A percentile compares a stretch with the other conserved stretches of the same genome.
Evolutionary conservation across 352 stramenopile genomes (phyloP).

Genomic region (Pythium angustatum): DNA sequence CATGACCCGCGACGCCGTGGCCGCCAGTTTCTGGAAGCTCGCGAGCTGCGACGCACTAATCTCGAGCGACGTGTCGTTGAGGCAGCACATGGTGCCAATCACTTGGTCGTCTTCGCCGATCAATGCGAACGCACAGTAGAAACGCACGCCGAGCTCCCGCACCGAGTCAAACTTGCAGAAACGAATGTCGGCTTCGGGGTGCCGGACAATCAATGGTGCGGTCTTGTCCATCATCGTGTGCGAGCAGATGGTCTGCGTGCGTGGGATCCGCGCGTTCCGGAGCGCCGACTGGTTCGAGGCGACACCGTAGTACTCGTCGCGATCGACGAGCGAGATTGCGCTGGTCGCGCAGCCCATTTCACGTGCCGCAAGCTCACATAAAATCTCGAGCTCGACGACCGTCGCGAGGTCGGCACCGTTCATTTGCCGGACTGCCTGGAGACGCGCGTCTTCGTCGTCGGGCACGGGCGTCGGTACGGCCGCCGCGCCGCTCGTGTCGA

Average conservation of each 20-base stretch:
- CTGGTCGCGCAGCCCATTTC: slow-evolving; percentile 47
- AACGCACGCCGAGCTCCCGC: slow-evolving; percentile 41
- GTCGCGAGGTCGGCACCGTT: slow-evolving; percentile 30
- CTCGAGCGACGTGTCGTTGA: slow-evolving; percentile 37
- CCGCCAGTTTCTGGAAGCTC: slow-evolving; percentile 46
- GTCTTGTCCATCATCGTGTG: neutral
- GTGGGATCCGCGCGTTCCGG: neutral
- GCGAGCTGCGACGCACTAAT: slow-evolving; percentile 55
- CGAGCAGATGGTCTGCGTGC: neutral
- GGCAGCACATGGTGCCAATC: slow-evolving; percentile 59
- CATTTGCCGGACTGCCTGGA: slow-evolving; percentile 37
- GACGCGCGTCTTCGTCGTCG: slow-evolving; percentile 43
- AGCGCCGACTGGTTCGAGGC: neutral
- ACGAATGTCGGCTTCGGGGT: slow-evolving; percentile 29
- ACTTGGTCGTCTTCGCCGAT: slow-evolving; percentile 37
- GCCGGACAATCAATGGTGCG: neutral
- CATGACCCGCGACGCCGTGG: slow-evolving; percentile 11
- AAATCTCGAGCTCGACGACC: slow-evolving; percentile 58
- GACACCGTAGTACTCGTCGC: neutral
- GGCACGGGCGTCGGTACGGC: slow-evolving; percentile 14
- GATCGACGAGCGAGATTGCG: slow-evolving; percentile 33
- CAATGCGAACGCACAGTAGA: slow-evolving; percentile 70
- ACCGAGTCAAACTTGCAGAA: slow-evolving; percentile 31
- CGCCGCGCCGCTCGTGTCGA: neutral
- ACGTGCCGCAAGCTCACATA: slow-evolving; percentile 51